Base-by-base conservation (phyloP, 2,329 filamentous ascomycete genomes). In the Xylariomycetidae sp. region DNA sequence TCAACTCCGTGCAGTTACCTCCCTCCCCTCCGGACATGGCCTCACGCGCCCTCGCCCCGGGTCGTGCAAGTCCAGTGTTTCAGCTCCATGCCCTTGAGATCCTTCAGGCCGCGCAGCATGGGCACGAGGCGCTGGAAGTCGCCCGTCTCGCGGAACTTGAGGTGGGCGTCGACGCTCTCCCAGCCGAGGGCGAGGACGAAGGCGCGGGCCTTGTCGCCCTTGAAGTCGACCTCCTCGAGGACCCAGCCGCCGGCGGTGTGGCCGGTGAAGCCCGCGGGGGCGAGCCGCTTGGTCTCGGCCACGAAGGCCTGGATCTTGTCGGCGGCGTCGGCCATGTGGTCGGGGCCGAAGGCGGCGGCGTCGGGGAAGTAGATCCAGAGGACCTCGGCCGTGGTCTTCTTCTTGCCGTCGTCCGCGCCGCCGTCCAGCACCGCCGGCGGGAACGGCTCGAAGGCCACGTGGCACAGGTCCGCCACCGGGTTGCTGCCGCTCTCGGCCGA, bases 111-210 rank as follows among this genome's bases (percentile, higher is more conserved):
- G 19, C 25, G 13, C n/a, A 53, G 12, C 25, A 33, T 8, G 8
- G 43, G 35, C 7, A 49, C 16, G 4, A 32, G 18, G 29, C 32
- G 25, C 6, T 10, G 15, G 20, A 47, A 51, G 9, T 32, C 38
- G 19, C 40, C 42, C 8, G 38, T 34, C 16, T 39, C 35, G 14
- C 44, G 32, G 14, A 39, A 42, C 25, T 35, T 25, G 28, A 19
- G 16, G 20, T 47, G 38, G 12, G 38, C 39, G 24, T 47, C 48
- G 4, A 44, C 13, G 19, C 39, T 44, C 0, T 38, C 34, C 50
- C 51, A 54, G 2, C 49, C 49, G 7, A 49, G 15, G 1, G 29
- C 37, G n/a, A 40, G 24, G 6, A 48, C 29, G 12, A 52, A 35
- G 3, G 31, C 36, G 4, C 47, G 39, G 25, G 32, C 29, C n/a